Evolutionary conservation across 768 basidiomycete genomes (phyloP).

Genomic region (Mycena rosella): DNA sequence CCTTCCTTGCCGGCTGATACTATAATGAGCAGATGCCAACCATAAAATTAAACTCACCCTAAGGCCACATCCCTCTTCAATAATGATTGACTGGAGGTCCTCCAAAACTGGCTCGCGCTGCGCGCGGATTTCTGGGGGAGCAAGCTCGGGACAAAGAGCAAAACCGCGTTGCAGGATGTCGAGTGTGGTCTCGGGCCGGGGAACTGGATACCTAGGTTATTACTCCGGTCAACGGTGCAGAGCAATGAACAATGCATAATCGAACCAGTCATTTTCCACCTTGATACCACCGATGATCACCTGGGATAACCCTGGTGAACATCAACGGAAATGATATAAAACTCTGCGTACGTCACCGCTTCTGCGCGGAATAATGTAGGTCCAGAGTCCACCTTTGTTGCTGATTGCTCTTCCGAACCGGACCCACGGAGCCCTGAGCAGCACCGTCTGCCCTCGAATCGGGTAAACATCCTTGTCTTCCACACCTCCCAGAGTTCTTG

Average conservation of each 20-base stretch:
- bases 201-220: slow-evolving; percentile 66
- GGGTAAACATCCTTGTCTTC: slow-evolving; percentile 83
- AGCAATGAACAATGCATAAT: slow-evolving; percentile 15
- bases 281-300: slow-evolving; percentile 75
- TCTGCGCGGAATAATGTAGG: slow-evolving; percentile 75
- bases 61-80: slow-evolving; percentile 70
- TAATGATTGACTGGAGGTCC: slow-evolving; percentile 61
- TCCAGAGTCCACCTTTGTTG: slow-evolving; percentile 56
- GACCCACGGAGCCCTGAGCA: slow-evolving; percentile 78
- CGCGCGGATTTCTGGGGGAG: slow-evolving; percentile 64
- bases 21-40: too few relatives aligned
- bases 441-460: slow-evolving; percentile 86
- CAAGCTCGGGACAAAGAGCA: slow-evolving; percentile 67
- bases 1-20: slow-evolving; percentile 74
- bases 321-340: background rate
- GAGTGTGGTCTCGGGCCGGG: slow-evolving; percentile 71
- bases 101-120: slow-evolving; percentile 60
- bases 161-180: slow-evolving; percentile 69
- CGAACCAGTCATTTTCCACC: slow-evolving; percentile 71
- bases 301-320: slow-evolving; percentile 38
- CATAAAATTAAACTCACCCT: too few relatives aligned
- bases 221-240: background rate
- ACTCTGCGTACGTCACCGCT: slow-evolving; percentile 62
- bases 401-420: slow-evolving; percentile 66
- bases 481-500: slow-evolving; percentile 82